These are phyloP conservation scores for Murraya paniculata DNA, from an alignment of 345 rosid genomes.

Conservation along the genomic window DNA sequence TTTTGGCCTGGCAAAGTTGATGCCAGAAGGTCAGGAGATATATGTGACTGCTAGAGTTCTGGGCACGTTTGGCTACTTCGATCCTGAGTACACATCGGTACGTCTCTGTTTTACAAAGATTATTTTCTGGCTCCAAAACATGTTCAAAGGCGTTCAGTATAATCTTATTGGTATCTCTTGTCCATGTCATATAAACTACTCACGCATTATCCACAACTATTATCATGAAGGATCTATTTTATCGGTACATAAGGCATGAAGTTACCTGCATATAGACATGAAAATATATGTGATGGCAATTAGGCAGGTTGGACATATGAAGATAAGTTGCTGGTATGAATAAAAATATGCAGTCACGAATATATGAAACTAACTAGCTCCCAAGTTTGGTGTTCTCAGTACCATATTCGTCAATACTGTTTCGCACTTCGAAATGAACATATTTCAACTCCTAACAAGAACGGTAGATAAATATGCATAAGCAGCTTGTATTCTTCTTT, in stretches of 20 bases:
- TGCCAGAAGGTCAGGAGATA: constrained; percentile 91
- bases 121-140: neutral
- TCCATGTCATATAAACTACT: neutral
- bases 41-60: constrained; percentile 88
- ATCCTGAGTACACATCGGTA: constrained; percentile 97
- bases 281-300: neutral
- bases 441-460: neutral
- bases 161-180: neutral
- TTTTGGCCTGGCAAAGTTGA: constrained; percentile 92
- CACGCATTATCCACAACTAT: neutral
- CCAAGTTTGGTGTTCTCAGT: neutral
- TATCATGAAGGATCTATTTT: neutral
- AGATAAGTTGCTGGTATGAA: neutral
- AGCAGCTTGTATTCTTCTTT: neutral
- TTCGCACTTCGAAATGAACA: neutral
- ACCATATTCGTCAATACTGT: neutral
- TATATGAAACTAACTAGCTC: neutral
- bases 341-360: too few species aligned
- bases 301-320: neutral
- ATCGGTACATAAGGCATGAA: neutral
- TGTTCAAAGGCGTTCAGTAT: neutral
- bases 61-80: constrained; percentile 97
- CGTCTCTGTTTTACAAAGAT: neutral
- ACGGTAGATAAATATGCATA: neutral
- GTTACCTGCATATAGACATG: neutral